These are phyloP conservation scores for Trichoderma semiorbis DNA, from an alignment of 2,329 filamentous ascomycete genomes.

Conservation along the genomic window DNA sequence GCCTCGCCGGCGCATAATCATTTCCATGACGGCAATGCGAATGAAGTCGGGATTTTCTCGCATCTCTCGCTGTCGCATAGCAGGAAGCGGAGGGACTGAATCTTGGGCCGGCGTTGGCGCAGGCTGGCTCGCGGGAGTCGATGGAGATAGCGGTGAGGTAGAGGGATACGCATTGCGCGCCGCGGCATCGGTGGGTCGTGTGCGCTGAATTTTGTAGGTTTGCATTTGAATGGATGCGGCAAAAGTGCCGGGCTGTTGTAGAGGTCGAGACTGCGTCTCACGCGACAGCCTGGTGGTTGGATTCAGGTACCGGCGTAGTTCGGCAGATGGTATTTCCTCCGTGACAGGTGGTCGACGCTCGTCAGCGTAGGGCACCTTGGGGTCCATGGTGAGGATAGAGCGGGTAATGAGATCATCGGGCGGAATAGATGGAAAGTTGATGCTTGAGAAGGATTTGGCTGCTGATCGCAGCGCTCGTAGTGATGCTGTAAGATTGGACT, in stretches of 20 bases:
- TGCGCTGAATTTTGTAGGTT: constrained; percentile 60
- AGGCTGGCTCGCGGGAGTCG: constrained; percentile 31
- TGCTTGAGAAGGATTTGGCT: constrained; percentile 59
- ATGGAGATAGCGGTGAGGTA: constrained; percentile 30
- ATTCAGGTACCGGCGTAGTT: constrained; percentile 65
- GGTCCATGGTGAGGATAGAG: constrained; percentile 65
- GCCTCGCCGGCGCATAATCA: constrained; percentile 65
- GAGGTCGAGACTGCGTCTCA: constrained; percentile 29
- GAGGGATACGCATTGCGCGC: constrained; percentile 32
- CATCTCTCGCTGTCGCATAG: constrained; percentile 62
- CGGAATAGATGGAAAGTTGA: constrained; percentile 61
- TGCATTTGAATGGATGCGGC: constrained; percentile 70
- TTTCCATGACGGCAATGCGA: constrained; percentile 67
- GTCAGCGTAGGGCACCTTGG: constrained; percentile 63
- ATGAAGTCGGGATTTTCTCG: constrained; percentile 70
- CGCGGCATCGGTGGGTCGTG: constrained; percentile 37
- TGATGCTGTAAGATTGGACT: constrained; percentile 66
- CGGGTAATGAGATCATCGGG: constrained; percentile 65
- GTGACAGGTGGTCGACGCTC: constrained; percentile 61
- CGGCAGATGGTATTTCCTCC: constrained; percentile 63
- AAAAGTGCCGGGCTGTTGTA: constrained; percentile 41
- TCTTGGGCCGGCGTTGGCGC: constrained; percentile 18
- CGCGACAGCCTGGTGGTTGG: constrained; percentile 48
- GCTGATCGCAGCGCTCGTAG: constrained; percentile 61
- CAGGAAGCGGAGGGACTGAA: constrained; percentile 31